Conservation (phyloP, 1,284 basidiomycete genomes). For the Malassezia brasiliensis region DNA sequence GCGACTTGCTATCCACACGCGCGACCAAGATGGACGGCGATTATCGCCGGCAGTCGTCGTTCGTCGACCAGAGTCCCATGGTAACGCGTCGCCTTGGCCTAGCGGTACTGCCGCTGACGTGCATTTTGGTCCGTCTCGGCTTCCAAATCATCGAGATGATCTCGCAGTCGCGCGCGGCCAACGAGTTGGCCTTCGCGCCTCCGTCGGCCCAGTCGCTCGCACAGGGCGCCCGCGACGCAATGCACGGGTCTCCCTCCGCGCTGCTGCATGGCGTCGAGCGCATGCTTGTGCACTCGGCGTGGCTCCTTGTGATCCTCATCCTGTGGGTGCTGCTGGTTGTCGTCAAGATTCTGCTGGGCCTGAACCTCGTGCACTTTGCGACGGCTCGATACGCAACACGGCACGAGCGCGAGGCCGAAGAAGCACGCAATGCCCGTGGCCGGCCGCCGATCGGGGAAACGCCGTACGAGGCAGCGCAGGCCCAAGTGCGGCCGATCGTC, state of each 20-base stretch:
- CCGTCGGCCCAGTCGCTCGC: background rate
- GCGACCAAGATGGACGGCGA: slow-evolving; percentile 15
- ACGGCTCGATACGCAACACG: slow-evolving; percentile 34
- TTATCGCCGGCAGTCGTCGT: slow-evolving; percentile 58
- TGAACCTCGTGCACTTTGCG: slow-evolving; percentile 37
- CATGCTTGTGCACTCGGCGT: background rate
- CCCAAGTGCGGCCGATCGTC: slow-evolving; percentile 23
- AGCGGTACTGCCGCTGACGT: slow-evolving; percentile 80
- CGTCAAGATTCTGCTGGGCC: slow-evolving; percentile 42
- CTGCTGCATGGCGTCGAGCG: background rate
- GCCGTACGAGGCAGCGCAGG: slow-evolving; percentile 22
- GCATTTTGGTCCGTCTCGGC: slow-evolving; percentile 73
- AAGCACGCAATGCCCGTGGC: slow-evolving; percentile 34
- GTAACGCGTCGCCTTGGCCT: slow-evolving; percentile 89
- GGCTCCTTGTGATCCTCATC: slow-evolving; percentile 6
- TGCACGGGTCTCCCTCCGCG: background rate
- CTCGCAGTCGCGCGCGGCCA: slow-evolving; percentile 44
- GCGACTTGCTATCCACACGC: slow-evolving; percentile 77
- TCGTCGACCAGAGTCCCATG: slow-evolving; percentile 89
- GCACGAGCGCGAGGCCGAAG: slow-evolving; percentile 36
- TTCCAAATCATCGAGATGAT: slow-evolving; percentile 62
- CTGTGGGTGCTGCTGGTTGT: slow-evolving; percentile 24
- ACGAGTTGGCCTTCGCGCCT: background rate
- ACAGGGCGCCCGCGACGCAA: background rate
- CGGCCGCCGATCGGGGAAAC: slow-evolving; percentile 40